phyloP scores from a whole-genome alignment of 2,329 filamentous ascomycete species.

The Colletotrichum euphorbiae region DNA sequence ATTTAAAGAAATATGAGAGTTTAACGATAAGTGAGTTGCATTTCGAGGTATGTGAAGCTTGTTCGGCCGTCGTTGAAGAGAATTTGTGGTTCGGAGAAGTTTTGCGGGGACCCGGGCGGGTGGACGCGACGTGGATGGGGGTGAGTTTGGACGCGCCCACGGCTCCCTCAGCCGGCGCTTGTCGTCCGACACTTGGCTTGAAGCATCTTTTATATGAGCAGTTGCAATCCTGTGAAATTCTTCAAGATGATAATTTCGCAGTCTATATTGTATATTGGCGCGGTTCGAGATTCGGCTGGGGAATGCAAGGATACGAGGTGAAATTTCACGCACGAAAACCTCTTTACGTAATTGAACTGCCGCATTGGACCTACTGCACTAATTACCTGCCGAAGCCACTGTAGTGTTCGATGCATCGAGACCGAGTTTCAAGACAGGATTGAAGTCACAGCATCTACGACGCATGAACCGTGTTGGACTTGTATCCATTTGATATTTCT shows the following conservation, averaged over 20 bases:
- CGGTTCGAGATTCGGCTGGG: no score
- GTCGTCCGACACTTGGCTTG: not conserved
- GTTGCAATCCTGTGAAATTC: no score
- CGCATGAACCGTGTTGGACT: not conserved
- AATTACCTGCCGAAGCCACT: not conserved
- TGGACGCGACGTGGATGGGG: not conserved
- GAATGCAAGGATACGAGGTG: conserved; percentile 4
- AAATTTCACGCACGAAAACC: conserved; percentile 16
- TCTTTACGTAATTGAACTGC: conserved; percentile 32
- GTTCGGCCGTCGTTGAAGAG: conserved; percentile 25
- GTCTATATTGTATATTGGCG: no score
- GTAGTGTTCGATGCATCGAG: no score
- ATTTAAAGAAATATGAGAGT: no score
- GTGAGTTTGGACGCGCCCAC: not conserved
- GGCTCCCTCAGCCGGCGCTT: not conserved
- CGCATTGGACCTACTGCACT: not conserved
- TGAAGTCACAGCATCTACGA: no score
- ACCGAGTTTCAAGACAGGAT: no score
- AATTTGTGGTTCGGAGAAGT: conserved; percentile 35
- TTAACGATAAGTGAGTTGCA: not conserved
- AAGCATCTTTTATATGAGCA: no score
- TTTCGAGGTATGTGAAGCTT: not conserved
- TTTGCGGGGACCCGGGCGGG: conserved; percentile 9
- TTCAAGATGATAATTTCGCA: no score
- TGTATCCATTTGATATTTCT: conserved; percentile 22